Evolutionary conservation across 2,329 filamentous ascomycete species (phyloP).

Genomic region (Pseudogymnoascus sp.): DNA sequence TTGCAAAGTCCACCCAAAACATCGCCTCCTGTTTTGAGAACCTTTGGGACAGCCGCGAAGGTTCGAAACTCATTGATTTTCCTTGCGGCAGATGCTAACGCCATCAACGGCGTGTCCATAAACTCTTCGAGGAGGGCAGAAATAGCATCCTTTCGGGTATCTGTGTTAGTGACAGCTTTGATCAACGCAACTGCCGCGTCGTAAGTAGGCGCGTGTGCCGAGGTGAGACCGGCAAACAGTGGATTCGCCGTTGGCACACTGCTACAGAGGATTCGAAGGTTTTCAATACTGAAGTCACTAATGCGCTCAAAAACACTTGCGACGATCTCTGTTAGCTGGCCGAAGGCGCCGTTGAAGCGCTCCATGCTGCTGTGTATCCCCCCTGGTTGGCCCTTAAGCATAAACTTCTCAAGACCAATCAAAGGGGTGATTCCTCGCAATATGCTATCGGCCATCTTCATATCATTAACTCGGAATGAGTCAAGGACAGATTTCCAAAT

Average conservation of each 20-base stretch:
- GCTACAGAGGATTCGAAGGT: conserved; percentile 52
- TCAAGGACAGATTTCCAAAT: conserved; percentile 73
- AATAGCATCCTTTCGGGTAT: conserved; percentile 43
- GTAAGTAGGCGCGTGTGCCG: conserved; percentile 69
- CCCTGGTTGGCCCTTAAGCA: conserved; percentile 25
- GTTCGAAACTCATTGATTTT: conserved; percentile 37
- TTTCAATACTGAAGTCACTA: conserved; percentile 61
- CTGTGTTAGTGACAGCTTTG: conserved; percentile 69
- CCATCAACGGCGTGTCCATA: conserved; percentile 36
- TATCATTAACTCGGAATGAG: conserved; percentile 55
- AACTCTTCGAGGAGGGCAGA: conserved; percentile 37
- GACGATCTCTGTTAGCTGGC: conserved; percentile 52
- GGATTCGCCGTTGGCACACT: conserved; percentile 50
- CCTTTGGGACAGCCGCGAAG: conserved; percentile 50
- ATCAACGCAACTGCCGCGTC: conserved; percentile 74
- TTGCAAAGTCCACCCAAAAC: conserved; percentile 50
- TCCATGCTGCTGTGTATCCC: conserved; percentile 39
- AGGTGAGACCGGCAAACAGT: conserved; percentile 71
- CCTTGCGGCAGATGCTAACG: conserved; percentile 36
- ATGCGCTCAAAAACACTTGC: conserved; percentile 70
- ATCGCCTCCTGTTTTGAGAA: conserved; percentile 49
- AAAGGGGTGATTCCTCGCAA: conserved; percentile 52
- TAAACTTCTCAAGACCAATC: conserved; percentile 66
- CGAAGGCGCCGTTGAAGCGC: conserved; percentile 71
- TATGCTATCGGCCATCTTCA: conserved; percentile 67